Conservation (phyloP, 1,139 yeast species). For the Candida sojae region DNA sequence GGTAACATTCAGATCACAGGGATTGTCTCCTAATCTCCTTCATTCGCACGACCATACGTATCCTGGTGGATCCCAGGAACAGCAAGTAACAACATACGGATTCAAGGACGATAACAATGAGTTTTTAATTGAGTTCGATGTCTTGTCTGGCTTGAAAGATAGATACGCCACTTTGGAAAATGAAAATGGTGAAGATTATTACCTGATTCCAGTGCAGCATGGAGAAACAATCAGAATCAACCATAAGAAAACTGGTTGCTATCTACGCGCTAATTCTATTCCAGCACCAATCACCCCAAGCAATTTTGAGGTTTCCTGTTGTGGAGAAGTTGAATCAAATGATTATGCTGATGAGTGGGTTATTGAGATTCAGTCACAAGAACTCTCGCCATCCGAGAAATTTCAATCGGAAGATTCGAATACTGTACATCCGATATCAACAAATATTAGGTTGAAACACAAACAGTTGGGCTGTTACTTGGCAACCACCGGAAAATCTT, state of each 20-base stretch:
- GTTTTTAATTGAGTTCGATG: conserved; percentile 54
- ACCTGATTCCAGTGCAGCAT: conserved; percentile 31
- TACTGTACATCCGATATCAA: conserved; percentile 65
- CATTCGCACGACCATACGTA: conserved; percentile 71
- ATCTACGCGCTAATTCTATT: conserved; percentile 65
- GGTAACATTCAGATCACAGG: conserved; percentile 71
- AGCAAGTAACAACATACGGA: conserved; percentile 77
- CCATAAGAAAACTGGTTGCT: conserved; percentile 54
- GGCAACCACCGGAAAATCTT: conserved; percentile 69
- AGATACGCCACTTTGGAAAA: conserved; percentile 34
- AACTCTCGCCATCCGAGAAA: conserved; percentile 48
- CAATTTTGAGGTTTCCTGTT: conserved; percentile 67
- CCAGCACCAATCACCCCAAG: conserved; percentile 55
- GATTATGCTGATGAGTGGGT: conserved; percentile 75
- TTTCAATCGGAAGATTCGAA: conserved; percentile 43
- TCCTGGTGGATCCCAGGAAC: conserved; percentile 75
- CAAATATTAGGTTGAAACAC: conserved; percentile 66
- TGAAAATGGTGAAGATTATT: conserved; percentile 26
- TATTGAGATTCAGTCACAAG: conserved; percentile 62
- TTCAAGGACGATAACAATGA: conserved; percentile 69
- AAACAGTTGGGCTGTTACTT: conserved; percentile 68
- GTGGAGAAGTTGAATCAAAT: conserved; percentile 54
- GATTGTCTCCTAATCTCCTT: conserved; percentile 65
- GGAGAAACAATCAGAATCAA: conserved; percentile 58
- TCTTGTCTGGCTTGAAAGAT: conserved; percentile 19